These are phyloP conservation scores for Balansia obtecta DNA, from an alignment of 2,329 filamentous ascomycete genomes.

Conservation along the genomic window DNA sequence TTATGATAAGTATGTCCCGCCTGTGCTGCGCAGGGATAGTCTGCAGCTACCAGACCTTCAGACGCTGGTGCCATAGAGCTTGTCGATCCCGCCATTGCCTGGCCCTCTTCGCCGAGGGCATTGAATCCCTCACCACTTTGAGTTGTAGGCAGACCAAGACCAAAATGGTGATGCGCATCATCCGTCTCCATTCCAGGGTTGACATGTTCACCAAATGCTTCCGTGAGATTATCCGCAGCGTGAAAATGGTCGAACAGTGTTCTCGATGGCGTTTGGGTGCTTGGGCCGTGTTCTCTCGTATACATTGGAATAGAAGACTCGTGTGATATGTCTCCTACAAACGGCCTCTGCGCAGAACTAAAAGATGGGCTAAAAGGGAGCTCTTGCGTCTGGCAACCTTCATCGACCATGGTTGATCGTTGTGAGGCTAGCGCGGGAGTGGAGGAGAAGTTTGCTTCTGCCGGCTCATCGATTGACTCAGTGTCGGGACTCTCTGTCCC, in stretches of 20 bases:
- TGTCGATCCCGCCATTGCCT: not conserved
- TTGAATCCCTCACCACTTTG: not conserved
- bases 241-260: constrained; percentile 3
- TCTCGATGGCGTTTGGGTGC: constrained; percentile 8
- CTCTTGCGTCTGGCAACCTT: constrained; percentile 22
- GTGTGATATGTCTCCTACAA: constrained; percentile 5
- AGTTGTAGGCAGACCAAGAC: not conserved
- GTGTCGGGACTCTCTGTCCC: constrained; percentile 14
- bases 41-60: not conserved
- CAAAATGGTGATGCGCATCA: not conserved
- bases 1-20: not conserved
- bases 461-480: constrained; percentile 7
- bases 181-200: not conserved
- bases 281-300: not conserved
- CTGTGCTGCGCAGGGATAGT: constrained; percentile 1
- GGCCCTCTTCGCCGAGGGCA: not conserved
- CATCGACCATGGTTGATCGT: constrained; percentile 21
- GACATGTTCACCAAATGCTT: not conserved
- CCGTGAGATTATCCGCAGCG: not conserved
- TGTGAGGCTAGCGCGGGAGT: not conserved
- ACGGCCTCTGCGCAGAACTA: constrained; percentile 15
- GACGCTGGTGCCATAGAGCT: not conserved
- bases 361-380: constrained; percentile 16
- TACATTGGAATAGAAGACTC: constrained; percentile 6
- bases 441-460: not conserved